phyloP scores from a whole-genome alignment of 805 yeast genomes.

The Saccharomycopsis schoenii region DNA sequence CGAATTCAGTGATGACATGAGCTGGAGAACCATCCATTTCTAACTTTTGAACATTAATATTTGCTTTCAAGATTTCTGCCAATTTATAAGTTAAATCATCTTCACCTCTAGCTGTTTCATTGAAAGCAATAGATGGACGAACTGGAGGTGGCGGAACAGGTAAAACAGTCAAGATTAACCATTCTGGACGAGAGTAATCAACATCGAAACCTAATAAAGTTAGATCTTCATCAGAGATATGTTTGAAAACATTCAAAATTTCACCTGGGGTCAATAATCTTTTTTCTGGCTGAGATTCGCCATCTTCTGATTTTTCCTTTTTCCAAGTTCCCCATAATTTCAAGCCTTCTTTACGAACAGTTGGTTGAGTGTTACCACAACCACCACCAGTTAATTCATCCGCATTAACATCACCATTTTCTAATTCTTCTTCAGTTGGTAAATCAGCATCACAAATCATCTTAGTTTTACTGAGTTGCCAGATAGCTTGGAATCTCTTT shows the following conservation, averaged over 20 bases:
- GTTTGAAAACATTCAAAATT: constrained; percentile 83
- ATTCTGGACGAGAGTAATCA: constrained; percentile 97
- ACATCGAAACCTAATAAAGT: constrained; percentile 78
- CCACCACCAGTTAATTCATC: constrained; percentile 72
- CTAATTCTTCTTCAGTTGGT: constrained; percentile 49
- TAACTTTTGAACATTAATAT: constrained; percentile 90
- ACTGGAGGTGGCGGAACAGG: constrained; percentile 99
- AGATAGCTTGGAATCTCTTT: constrained; percentile 92
- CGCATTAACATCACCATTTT: constrained; percentile 30
- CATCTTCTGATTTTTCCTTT: constrained; percentile 71
- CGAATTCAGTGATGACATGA: constrained; percentile 94
- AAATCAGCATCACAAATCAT: constrained; percentile 91
- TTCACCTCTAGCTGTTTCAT: constrained; percentile 97
- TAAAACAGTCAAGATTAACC: constrained; percentile 94
- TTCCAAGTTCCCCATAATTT: constrained; percentile 99
- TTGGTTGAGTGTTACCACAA: constrained; percentile 95
- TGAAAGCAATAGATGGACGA: constrained; percentile 95
- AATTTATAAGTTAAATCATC: constrained; percentile 97
- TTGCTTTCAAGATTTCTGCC: constrained; percentile 94
- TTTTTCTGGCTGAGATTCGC: constrained; percentile 84
- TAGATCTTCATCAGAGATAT: constrained; percentile 79
- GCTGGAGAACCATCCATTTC: constrained; percentile 99
- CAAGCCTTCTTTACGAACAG: constrained; percentile 90
- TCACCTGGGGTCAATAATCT: constrained; percentile 83
- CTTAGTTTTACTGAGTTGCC: constrained; percentile 86